These are phyloP conservation scores for Sporisorium exsertum DNA, from an alignment of 1,284 basidiomycete genomes.

Conservation along the genomic window DNA sequence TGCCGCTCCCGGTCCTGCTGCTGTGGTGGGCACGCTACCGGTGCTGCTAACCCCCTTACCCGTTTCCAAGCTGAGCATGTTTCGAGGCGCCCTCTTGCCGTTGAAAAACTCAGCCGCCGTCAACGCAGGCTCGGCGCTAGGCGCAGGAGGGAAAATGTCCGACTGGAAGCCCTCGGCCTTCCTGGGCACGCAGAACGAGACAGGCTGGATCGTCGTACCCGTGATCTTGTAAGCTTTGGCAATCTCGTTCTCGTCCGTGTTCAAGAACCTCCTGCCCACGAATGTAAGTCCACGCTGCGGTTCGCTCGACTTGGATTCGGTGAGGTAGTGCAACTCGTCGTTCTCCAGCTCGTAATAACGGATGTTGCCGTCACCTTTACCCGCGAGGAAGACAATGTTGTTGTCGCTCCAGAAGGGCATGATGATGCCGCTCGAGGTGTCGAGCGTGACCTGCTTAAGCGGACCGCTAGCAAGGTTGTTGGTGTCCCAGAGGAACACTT, in stretches of 20 bases:
- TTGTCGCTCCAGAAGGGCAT: conserved; percentile 97
- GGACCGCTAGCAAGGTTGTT: conserved; percentile 50
- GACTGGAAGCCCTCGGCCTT: conserved; percentile 91
- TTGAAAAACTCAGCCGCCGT: conserved; percentile 85
- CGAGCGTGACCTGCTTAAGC: conserved; percentile 56
- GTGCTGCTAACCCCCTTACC: conserved; percentile 24
- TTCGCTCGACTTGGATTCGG: conserved; percentile 88
- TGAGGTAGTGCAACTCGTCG: conserved; percentile 76
- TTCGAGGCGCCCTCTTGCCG: conserved; percentile 74
- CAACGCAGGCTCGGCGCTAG: conserved; percentile 82
- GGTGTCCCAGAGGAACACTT: conserved; percentile 76
- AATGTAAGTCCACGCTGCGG: conserved; percentile 97
- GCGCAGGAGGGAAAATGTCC: conserved; percentile 93
- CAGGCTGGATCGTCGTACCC: conserved; percentile 81
- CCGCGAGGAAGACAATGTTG: conserved; percentile 83
- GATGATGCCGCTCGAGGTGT: conserved; percentile 79
- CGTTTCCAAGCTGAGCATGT: conserved; percentile 74
- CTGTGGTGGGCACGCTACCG: conserved; percentile 15
- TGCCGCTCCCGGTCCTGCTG: conserved; percentile 5
- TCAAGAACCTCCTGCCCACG: conserved; percentile 88
- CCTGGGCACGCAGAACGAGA: conserved; percentile 92
- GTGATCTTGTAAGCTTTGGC: conserved; percentile 93
- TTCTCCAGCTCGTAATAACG: conserved; percentile 88
- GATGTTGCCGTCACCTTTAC: conserved; percentile 71
- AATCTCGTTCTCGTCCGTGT: conserved; percentile 91